Base-by-base conservation (phyloP, 2,329 filamentous ascomycete genomes). In the Phaeosphaeriaceae sp. region DNA sequence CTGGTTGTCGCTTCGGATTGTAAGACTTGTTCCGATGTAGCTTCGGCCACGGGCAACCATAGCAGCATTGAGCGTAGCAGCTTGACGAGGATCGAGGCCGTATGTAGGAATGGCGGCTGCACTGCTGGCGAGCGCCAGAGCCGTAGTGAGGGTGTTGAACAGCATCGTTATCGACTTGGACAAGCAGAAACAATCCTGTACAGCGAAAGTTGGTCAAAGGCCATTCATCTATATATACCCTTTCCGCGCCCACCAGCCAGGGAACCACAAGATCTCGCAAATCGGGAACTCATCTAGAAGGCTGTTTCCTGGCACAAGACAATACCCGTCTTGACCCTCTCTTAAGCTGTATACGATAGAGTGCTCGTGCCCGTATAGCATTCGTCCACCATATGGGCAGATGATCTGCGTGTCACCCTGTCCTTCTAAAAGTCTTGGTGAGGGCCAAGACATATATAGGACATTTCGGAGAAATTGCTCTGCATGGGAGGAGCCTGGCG, bases 1-100 rank as follows among this genome's bases (percentile, higher is more conserved):
- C 0, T 58, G 57, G 61, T 72, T 74, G 63, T 76, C 74, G 52
- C 61, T 67, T 33, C 74, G 71, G 50, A 77, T 70, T 2, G 74
- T 77, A 25, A 78, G 50, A 9, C 75, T 74, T 13, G 74, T 77
- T 41, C 75, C 75, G 24, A 78, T 72, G 58, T 74, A 78, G 3
- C 61, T 61, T n/a, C 73, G 72, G 15, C 72, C 73, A 48, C 62
- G 61, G 10, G 67, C 57, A 7, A 59, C 53, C 11, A 69, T 65
- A 25, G 69, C 69, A 17, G 61, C 63, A 46, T 71, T 61, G 21
- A 71, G 65, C 7, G 57, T 58, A 20, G 54, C 57, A 13, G 65
- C 69, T 57, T 70, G 66, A 50, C 68, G 65, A 33, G 53, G 27
- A 49, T 65, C 59, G 24, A 64, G 54, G 15, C 24, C 50, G 24